Evolutionary conservation across 257 asterid genomes (phyloP), one percentile per base, ranked within the genome.

Genomic region (Cruciata laevipes): DNA sequence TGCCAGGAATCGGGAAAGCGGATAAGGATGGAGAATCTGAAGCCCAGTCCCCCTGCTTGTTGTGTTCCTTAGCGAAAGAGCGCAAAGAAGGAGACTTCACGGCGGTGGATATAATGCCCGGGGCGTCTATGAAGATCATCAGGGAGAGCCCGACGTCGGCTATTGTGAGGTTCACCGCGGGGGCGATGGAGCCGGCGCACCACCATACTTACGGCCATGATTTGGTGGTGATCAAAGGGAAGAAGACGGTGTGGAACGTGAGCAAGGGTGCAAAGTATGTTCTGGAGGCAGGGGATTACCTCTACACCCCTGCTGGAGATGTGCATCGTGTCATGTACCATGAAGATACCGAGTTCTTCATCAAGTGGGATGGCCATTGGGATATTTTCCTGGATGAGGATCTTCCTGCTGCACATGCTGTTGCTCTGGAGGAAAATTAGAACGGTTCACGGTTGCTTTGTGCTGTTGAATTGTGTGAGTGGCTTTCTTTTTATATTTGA

Each of bases 301-400:
- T 91, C 80, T 91, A 85, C 71, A 89, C 95, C 2, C 91, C 94
- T 1, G 95, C 89, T 0, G 96, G 92, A 16, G 96, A 91, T 78
- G 89, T 87, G 64, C 98, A 91, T 58, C 70, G 96, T 11, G 95
- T 87, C 51, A 79, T 83, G 85, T 91, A 91, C 74, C 74, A 66
- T 37, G 92, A 87, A 67, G 95, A 91, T 72, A 87, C 98, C 0
- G 96, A 91, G 90, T 91, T 89, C 69, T 89, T 89, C 73, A 87
- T 91, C 68, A 91, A 89, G 79, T 89, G 98, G 96, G 96, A 91
- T 68, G 98, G 98, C 32, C 89, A 79, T 49, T 91, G 95, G 98
- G 98, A 89, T 73, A 69, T 91, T 70, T 68, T 85, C 74, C 67
- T 91, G 69, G 95, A 89, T 75, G 98, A 89, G 77, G 96, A 89